A percentile compares a stretch with the other conserved stretches of the same genome.
phyloP scores from a whole-genome alignment of 768 basidiomycete species.

The Termitomyces sp. region DNA sequence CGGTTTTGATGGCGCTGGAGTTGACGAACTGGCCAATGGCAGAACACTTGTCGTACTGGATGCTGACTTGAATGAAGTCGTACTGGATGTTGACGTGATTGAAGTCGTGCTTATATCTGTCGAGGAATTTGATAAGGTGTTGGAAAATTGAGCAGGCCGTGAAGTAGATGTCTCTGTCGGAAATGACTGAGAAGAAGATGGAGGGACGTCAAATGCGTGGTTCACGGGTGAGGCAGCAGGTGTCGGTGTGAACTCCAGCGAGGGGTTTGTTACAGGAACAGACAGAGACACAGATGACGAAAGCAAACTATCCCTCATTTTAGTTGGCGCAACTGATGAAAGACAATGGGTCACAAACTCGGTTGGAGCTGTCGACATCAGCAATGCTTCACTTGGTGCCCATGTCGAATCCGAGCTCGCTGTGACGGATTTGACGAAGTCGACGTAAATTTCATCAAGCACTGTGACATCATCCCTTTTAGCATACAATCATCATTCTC shows the following conservation, averaged over 20 bases:
- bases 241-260: not conserved
- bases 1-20: not conserved
- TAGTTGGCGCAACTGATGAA: not conserved
- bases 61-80: not conserved
- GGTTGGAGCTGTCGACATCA: not conserved
- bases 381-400: too few relatives aligned
- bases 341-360: not conserved
- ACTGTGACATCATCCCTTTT: not conserved
- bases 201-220: not conserved
- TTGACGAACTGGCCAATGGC: not conserved
- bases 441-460: not conserved
- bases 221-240: not conserved
- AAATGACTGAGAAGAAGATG: not conserved
- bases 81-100: not conserved
- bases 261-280: not conserved
- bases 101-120: not conserved
- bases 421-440: too few relatives aligned
- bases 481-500: not conserved
- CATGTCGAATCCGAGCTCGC: not conserved
- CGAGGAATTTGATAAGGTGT: not conserved
- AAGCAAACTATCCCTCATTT: not conserved
- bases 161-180: not conserved
- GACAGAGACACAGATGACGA: not conserved
- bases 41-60: not conserved
- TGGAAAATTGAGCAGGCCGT: not conserved